Percentiles rank a stretch among this genome's conserved stretches.
These are phyloP conservation scores for Lactarius indigo DNA, from an alignment of 768 basidiomycete species.

Conservation along the genomic window DNA sequence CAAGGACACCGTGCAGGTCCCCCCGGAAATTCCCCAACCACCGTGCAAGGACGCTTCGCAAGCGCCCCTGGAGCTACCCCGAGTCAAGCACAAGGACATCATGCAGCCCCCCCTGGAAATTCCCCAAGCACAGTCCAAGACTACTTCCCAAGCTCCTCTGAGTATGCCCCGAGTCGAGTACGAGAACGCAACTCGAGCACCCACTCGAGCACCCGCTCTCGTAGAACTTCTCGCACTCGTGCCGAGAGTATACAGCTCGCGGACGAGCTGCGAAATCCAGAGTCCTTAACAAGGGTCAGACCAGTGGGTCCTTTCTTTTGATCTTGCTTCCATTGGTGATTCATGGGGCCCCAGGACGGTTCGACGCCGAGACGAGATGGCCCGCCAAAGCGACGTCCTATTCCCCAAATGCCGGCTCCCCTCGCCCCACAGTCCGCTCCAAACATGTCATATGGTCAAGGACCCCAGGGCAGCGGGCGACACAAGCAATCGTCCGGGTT, in stretches of 20 bases:
- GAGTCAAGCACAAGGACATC: background rate
- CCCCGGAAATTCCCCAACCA: background rate
- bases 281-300: background rate
- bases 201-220: background rate
- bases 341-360: background rate
- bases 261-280: background rate
- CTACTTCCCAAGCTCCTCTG: no score
- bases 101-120: background rate
- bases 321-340: background rate
- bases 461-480: background rate
- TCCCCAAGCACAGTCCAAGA: background rate
- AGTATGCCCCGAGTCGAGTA: no score
- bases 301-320: background rate
- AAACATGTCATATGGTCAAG: background rate
- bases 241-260: background rate
- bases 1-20: background rate
- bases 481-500: slow-evolving; percentile 4
- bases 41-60: background rate
- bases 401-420: slow-evolving; percentile 19
- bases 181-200: slow-evolving; percentile 4
- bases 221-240: background rate
- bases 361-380: background rate
- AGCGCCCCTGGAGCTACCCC: background rate
- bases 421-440: slow-evolving; percentile 10
- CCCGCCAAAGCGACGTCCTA: slow-evolving; percentile 12